phyloP scores from a whole-genome alignment of 1,284 basidiomycete species.

The Trichosporon sp. region DNA sequence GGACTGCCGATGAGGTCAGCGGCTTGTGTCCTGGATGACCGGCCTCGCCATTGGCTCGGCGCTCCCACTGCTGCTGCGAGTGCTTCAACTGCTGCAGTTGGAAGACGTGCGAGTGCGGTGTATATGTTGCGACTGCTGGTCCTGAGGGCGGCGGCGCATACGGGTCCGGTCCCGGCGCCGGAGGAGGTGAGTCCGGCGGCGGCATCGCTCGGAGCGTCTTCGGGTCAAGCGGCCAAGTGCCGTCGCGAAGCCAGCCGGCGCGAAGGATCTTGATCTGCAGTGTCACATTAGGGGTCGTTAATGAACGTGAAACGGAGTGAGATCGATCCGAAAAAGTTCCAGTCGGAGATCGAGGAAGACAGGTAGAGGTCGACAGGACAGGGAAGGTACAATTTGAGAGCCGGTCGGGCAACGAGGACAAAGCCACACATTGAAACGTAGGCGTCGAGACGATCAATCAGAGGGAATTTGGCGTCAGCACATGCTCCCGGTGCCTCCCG shows the following conservation, averaged over 20 bases:
- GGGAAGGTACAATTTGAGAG: too few relatives aligned
- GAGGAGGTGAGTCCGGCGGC: background rate
- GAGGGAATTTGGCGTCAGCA: background rate
- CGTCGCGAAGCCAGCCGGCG: conserved; percentile 44
- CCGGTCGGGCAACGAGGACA: too few relatives aligned
- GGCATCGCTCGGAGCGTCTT: conserved; percentile 10
- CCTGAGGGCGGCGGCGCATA: background rate
- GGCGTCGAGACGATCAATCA: background rate
- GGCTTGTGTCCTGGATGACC: background rate
- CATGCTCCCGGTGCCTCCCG: background rate
- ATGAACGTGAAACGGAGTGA: too few relatives aligned
- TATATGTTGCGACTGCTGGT: background rate
- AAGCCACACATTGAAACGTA: too few relatives aligned
- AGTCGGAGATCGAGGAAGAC: background rate
- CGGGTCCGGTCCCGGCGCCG: background rate
- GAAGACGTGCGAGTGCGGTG: background rate
- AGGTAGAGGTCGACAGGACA: too few relatives aligned
- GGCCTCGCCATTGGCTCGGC: background rate
- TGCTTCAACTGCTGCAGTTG: background rate
- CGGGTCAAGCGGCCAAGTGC: conserved; percentile 44
- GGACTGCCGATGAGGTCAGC: background rate
- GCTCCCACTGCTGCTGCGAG: background rate
- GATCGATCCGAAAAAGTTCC: too few relatives aligned
- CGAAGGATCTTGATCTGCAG: conserved; percentile 40
- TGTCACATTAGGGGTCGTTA: too few relatives aligned